These are phyloP conservation scores for Haplosporangium sp. DNA, from an alignment of 371 early-diverging fungal species.

Conservation along the genomic window DNA sequence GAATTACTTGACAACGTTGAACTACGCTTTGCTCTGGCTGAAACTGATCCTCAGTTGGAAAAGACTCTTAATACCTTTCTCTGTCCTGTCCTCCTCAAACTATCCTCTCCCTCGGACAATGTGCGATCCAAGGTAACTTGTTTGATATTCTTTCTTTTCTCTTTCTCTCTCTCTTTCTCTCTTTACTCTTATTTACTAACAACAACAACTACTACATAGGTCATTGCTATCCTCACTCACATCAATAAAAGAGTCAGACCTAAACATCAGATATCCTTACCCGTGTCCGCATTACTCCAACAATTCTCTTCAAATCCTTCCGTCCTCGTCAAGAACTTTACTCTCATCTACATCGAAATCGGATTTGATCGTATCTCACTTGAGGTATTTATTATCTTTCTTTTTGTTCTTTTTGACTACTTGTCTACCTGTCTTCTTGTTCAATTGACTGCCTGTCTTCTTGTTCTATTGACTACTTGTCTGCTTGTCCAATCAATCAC, in stretches of 20 bases:
- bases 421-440: not conserved
- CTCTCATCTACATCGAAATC: constrained; percentile 83
- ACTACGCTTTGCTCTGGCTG: constrained; percentile 86
- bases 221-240: constrained; percentile 82
- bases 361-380: constrained; percentile 63
- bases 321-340: constrained; percentile 74
- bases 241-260: constrained; percentile 84
- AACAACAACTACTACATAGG: constrained; percentile 59
- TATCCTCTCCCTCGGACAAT: constrained; percentile 68
- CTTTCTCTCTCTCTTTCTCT: not conserved
- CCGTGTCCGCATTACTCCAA: constrained; percentile 66
- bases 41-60: constrained; percentile 80
- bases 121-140: constrained; percentile 62
- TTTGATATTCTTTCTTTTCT: not conserved
- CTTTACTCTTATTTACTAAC: not conserved
- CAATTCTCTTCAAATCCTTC: constrained; percentile 61
- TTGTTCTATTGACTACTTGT: not conserved
- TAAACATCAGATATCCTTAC: constrained; percentile 69
- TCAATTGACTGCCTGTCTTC: too few species aligned
- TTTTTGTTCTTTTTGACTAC: not conserved
- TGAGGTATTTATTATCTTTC: constrained; percentile 38
- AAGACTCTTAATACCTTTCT: constrained; percentile 75
- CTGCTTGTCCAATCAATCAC: not conserved
- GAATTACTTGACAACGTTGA: constrained; percentile 86
- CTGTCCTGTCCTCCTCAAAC: constrained; percentile 81